A percentile compares a stretch with the other conserved stretches of the same genome.
Conservation (phyloP, 1,284 basidiomycete genomes). For the Ceratobasidium sp. region DNA sequence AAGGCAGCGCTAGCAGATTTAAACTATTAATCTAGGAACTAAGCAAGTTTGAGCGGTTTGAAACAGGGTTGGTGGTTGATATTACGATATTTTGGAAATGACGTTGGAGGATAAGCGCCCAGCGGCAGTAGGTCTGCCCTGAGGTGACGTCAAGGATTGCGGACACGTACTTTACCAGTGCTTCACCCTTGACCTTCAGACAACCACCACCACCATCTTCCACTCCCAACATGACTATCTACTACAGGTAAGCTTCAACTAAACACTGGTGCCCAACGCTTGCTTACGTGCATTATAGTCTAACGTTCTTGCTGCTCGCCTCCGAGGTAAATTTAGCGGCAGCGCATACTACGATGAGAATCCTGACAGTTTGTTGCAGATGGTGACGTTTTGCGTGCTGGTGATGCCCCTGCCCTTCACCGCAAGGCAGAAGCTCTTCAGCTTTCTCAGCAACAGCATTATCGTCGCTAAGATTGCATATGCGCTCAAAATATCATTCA, state of each 20-base stretch:
- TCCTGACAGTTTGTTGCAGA: constrained; percentile 55
- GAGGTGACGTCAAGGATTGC: constrained; percentile 35
- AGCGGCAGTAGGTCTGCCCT: constrained; percentile 2
- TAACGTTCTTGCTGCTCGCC: constrained; percentile 80
- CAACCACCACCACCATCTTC: constrained; percentile 16
- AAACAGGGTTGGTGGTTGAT: too few species aligned
- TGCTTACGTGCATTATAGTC: constrained; percentile 66
- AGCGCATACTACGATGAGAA: not conserved
- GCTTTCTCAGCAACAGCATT: constrained; percentile 76
- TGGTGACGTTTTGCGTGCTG: constrained; percentile 77
- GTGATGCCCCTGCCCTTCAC: constrained; percentile 80
- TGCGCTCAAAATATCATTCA: constrained; percentile 92
- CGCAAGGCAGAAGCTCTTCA: constrained; percentile 77
- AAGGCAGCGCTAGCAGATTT: too few species aligned
- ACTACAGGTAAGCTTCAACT: constrained; percentile 57
- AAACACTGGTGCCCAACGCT: too few species aligned
- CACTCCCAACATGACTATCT: constrained; percentile 69
- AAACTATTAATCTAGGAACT: too few species aligned
- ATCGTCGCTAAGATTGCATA: constrained; percentile 80
- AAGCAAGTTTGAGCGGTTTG: too few species aligned
- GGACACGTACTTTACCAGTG: constrained; percentile 21
- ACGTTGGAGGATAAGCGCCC: not conserved
- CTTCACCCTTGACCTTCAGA: not conserved
- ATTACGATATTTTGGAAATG: not conserved
- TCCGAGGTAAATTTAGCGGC: constrained; percentile 62